These are phyloP conservation scores for Chytridiales sp. DNA, from an alignment of 371 early-diverging fungal genomes.

Conservation along the genomic window DNA sequence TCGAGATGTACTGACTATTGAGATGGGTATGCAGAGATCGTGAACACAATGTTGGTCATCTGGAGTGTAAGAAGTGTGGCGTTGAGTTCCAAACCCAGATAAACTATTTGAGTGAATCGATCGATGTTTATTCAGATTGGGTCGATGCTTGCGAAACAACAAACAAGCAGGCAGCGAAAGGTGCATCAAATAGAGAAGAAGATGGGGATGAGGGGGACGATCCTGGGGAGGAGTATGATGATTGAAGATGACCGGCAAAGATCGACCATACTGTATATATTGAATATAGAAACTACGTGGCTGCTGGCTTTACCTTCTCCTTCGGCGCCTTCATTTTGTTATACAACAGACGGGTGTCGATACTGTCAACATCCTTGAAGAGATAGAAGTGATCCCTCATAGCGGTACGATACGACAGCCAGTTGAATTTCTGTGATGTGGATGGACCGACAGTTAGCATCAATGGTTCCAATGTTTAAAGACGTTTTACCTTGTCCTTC, in stretches of 20 bases:
- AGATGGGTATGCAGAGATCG: slow-evolving; percentile 44
- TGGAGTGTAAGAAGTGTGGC: slow-evolving; percentile 75
- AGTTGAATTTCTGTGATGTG: slow-evolving; percentile 34
- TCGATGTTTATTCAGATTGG: slow-evolving; percentile 85
- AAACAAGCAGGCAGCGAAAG: slow-evolving; percentile 45
- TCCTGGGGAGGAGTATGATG: background rate
- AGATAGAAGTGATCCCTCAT: slow-evolving; percentile 23
- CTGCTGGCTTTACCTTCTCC: too few relatives aligned
- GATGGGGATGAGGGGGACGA: slow-evolving; percentile 6
- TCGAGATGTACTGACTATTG: background rate
- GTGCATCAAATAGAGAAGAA: too few relatives aligned
- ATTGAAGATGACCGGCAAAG: background rate
- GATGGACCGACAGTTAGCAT: too few relatives aligned
- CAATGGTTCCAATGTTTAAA: background rate
- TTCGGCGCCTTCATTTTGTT: background rate
- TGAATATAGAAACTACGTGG: background rate
- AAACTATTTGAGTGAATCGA: slow-evolving; percentile 69
- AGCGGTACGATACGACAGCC: slow-evolving; percentile 38
- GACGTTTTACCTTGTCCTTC: slow-evolving; percentile 26
- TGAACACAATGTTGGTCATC: slow-evolving; percentile 57
- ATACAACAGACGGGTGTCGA: slow-evolving; percentile 7
- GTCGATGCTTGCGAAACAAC: slow-evolving; percentile 78
- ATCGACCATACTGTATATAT: background rate
- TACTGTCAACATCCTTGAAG: slow-evolving; percentile 21
- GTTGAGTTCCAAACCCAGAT: slow-evolving; percentile 67